phyloP scores from a whole-genome alignment of 2,329 filamentous ascomycete species.

The Dendryphion nanum region DNA sequence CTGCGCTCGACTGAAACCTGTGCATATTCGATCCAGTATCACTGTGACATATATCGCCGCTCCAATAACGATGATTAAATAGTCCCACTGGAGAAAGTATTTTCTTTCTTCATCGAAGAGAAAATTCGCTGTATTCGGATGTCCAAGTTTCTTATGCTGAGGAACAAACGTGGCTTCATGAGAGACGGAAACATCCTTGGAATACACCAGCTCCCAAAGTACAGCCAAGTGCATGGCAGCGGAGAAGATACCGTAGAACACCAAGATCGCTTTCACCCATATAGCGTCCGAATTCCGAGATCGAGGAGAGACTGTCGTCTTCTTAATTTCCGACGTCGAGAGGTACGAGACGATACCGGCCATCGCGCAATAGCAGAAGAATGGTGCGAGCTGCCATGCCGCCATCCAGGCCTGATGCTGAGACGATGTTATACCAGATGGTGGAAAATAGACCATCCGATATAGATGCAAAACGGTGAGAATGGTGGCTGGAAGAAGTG shows the following conservation, averaged over 20 bases:
- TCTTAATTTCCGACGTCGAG: not conserved
- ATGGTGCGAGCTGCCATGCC: not conserved
- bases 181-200: not conserved
- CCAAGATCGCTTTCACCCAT: not conserved
- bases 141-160: not conserved
- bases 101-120: not conserved
- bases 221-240: not conserved
- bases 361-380: not conserved
- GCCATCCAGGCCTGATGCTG: constrained; percentile 1
- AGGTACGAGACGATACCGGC: not conserved
- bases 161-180: not conserved
- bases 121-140: not conserved
- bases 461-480: constrained; percentile 1
- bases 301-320: not conserved
- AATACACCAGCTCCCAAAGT: not conserved
- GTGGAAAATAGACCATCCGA: constrained; percentile 1
- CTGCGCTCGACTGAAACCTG: not conserved
- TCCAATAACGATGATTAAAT: not conserved
- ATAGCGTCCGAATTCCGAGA: not conserved
- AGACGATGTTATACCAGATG: not conserved
- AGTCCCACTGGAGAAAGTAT: constrained; percentile 1
- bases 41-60: not conserved
- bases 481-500: constrained; percentile 1
- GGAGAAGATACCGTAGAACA: not conserved
- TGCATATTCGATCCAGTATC: not conserved